Conservation (phyloP, 139 green algal species). For the Astrephomene gubernaculifera region DNA sequence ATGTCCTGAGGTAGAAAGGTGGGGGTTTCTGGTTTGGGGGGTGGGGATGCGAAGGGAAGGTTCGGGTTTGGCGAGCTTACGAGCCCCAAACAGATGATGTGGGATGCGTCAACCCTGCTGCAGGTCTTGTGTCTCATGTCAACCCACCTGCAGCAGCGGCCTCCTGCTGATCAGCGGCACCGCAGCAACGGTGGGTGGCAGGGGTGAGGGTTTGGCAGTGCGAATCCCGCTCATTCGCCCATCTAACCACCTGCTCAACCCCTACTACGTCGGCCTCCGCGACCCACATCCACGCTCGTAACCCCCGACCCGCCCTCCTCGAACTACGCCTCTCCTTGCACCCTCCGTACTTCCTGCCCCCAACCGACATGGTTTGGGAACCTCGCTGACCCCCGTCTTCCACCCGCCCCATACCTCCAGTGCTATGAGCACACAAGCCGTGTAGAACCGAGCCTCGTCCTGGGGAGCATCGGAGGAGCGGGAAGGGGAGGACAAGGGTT, state of each 20-base stretch:
- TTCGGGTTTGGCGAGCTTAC: background rate
- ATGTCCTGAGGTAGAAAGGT: slow-evolving; percentile 60
- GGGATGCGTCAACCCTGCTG: background rate
- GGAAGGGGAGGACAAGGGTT: background rate
- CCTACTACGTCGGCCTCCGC: background rate
- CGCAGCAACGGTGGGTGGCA: no score
- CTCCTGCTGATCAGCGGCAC: no score
- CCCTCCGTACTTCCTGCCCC: background rate
- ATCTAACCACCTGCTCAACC: no score
- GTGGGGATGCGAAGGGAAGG: background rate
- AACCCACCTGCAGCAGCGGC: no score
- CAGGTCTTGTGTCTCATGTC: no score
- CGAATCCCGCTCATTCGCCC: no score
- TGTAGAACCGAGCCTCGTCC: slow-evolving; percentile 92
- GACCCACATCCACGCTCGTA: background rate
- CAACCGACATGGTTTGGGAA: no score
- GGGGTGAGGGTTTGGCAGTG: no score
- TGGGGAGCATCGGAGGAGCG: slow-evolving; percentile 46
- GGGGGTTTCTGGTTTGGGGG: no score
- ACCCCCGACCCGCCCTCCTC: background rate
- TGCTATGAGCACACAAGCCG: slow-evolving; percentile 86
- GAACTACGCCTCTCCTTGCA: background rate
- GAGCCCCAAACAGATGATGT: background rate
- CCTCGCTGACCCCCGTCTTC: no score
- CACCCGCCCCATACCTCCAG: slow-evolving; percentile 66